Conservation (phyloP, 768 basidiomycete genomes). For the Lactifluus pinguis region DNA sequence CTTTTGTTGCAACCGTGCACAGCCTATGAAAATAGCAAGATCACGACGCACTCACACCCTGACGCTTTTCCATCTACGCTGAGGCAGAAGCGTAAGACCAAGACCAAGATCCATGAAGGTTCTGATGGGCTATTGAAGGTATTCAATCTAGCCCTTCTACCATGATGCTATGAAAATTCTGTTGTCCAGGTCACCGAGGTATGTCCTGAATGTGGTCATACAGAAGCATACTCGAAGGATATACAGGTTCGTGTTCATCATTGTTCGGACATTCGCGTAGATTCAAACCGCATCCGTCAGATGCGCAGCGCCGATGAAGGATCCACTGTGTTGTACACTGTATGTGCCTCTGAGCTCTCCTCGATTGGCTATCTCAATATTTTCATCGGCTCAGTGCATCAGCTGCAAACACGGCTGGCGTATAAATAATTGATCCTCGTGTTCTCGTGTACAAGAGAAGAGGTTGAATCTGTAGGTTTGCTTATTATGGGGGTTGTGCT, state of each 20-base stretch:
- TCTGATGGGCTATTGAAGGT: constrained; percentile 60
- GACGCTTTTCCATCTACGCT: constrained; percentile 91
- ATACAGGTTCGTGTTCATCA: constrained; percentile 53
- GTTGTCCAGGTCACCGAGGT: constrained; percentile 68
- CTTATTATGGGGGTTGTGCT: constrained; percentile 19
- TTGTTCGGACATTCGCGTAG: not conserved
- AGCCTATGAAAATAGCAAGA: constrained; percentile 91
- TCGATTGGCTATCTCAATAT: constrained; percentile 11
- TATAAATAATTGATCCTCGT: constrained; percentile 52
- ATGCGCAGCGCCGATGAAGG: constrained; percentile 91
- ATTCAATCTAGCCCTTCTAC: constrained; percentile 5
- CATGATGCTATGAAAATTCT: not conserved
- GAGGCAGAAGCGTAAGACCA: constrained; percentile 81
- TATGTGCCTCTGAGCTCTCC: constrained; percentile 32
- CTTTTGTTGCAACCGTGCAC: not conserved
- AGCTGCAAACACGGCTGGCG: constrained; percentile 76
- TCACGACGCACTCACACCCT: constrained; percentile 83
- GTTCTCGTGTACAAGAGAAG: not conserved
- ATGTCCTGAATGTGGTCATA: constrained; percentile 80
- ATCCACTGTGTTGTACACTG: constrained; percentile 90
- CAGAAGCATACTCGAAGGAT: constrained; percentile 82
- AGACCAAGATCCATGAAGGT: constrained; percentile 69
- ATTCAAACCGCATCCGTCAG: constrained; percentile 28
- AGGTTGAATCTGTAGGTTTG: not conserved
- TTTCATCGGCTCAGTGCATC: constrained; percentile 42